Evolutionary conservation across 139 green algal genomes (phyloP), one percentile per base, ranked within the genome.

Genomic region (Tetratostichococcus sp.): DNA sequence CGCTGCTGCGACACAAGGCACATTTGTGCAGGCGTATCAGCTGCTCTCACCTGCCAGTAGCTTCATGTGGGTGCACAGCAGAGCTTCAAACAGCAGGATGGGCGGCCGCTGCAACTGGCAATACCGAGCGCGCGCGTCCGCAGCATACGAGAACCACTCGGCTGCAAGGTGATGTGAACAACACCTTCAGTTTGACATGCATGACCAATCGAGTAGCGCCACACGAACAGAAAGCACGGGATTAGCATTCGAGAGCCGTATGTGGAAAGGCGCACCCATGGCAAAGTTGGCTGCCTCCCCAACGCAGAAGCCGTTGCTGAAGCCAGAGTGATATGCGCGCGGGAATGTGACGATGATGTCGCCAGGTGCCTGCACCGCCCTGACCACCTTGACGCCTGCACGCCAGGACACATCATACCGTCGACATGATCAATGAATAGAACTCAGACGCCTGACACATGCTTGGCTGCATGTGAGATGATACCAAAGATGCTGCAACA

Each of bases 201-300:
- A n/a, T n/a, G n/a, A n/a, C n/a, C n/a, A n/a, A n/a, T n/a, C n/a
- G n/a, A n/a, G n/a, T n/a, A n/a, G n/a, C n/a, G n/a, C n/a, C n/a
- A n/a, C n/a, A n/a, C n/a, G n/a, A n/a, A n/a, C n/a, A n/a, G n/a
- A n/a, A n/a, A n/a, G n/a, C n/a, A n/a, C n/a, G n/a, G n/a, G n/a
- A n/a, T n/a, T n/a, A n/a, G n/a, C n/a, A n/a, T n/a, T n/a, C n/a
- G n/a, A n/a, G 50, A 6, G 8, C 39, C 6, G 8, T 50, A 50
- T 50, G 50, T 5, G 19, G 11, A 26, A 8, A 25, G 26, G 50
- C 50, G 4, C 19, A 62, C 74, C 70, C n/a, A 87, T 87, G 8
- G 80, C 88, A 76, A 98, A 97, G 86, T 98, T 98, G 65, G 97
- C 91, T 3, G 91, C 92, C 85, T 98, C 94, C 1, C 92, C 92